Conservation (phyloP, 2,329 filamentous ascomycete species). For the Colletotrichum sp. region DNA sequence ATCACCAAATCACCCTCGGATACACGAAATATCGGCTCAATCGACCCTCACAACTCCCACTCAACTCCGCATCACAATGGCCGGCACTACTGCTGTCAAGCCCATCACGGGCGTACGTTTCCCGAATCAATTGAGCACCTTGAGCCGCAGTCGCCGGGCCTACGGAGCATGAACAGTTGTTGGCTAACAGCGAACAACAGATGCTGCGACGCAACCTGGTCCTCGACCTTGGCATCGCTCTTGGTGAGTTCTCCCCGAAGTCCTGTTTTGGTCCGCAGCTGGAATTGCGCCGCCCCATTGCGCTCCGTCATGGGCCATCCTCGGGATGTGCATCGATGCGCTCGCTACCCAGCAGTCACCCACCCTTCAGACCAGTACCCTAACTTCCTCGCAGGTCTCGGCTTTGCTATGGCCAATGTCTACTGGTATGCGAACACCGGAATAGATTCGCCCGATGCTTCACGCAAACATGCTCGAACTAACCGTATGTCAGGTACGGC, state of each 20-base stretch:
- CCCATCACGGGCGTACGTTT: constrained; percentile 65
- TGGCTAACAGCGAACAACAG: constrained; percentile 45
- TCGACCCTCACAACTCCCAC: constrained; percentile 4
- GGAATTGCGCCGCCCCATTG: neutral
- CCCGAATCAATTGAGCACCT: constrained; percentile 33
- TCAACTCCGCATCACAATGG: constrained; percentile 46
- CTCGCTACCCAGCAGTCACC: neutral
- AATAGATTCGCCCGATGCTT: neutral
- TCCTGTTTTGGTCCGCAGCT: neutral
- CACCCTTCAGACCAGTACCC: constrained; percentile 26
- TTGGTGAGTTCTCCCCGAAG: constrained; percentile 49
- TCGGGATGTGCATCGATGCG: neutral
- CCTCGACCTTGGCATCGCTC: constrained; percentile 58
- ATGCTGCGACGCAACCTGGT: constrained; percentile 67
- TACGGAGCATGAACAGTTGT: constrained; percentile 1
- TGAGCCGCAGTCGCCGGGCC: constrained; percentile 10
- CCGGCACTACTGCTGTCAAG: constrained; percentile 42
- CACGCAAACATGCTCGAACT: neutral
- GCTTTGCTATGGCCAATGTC: constrained; percentile 57
- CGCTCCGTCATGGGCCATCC: neutral
- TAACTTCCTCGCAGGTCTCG: constrained; percentile 50
- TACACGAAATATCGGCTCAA: constrained; percentile 7
- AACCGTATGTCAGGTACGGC: constrained; percentile 56
- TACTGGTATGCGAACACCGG: constrained; percentile 56
- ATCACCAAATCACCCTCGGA: neutral